Evolutionary conservation across 23 red algal genomes (phyloP).

Genomic region (Gracilaria caudata): DNA sequence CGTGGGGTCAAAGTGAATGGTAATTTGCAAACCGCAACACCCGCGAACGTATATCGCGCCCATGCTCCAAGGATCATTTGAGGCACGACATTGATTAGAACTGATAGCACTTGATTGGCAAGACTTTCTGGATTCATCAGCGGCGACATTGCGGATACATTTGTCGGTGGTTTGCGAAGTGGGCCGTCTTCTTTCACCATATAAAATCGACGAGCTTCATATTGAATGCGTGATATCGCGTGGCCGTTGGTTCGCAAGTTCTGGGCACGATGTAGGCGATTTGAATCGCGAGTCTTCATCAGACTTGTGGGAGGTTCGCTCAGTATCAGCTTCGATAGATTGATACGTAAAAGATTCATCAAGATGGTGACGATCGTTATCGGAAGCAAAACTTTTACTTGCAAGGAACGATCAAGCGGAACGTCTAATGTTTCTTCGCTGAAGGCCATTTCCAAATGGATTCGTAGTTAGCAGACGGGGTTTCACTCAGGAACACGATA

Average conservation of each 20-base stretch:
- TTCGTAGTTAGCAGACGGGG: not conserved
- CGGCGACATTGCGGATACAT: constrained; percentile 37
- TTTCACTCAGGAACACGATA: not conserved
- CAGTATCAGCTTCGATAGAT: constrained; percentile 40
- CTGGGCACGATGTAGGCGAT: constrained; percentile 24
- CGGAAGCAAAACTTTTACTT: constrained; percentile 68
- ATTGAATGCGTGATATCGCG: constrained; percentile 31
- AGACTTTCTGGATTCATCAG: constrained; percentile 75
- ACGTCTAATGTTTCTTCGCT: constrained; percentile 23
- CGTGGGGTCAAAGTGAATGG: constrained; percentile 68
- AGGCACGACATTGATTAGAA: constrained; percentile 37
- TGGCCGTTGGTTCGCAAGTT: constrained; percentile 9
- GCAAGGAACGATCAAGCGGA: constrained; percentile 50
- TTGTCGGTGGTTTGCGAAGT: constrained; percentile 23
- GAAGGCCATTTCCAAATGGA: not conserved
- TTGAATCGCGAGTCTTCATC: constrained; percentile 22
- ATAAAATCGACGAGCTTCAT: constrained; percentile 49
- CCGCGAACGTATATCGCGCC: constrained; percentile 68
- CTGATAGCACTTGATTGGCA: constrained; percentile 55
- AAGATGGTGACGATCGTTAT: constrained; percentile 66
- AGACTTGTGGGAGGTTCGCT: constrained; percentile 39
- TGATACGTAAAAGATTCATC: constrained; percentile 38
- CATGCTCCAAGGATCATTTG: constrained; percentile 65
- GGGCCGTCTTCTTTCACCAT: constrained; percentile 22
- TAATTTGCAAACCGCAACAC: constrained; percentile 64